Base-by-base conservation (phyloP, 31 red algal species). In the Odonthalia washingtoniensis region DNA sequence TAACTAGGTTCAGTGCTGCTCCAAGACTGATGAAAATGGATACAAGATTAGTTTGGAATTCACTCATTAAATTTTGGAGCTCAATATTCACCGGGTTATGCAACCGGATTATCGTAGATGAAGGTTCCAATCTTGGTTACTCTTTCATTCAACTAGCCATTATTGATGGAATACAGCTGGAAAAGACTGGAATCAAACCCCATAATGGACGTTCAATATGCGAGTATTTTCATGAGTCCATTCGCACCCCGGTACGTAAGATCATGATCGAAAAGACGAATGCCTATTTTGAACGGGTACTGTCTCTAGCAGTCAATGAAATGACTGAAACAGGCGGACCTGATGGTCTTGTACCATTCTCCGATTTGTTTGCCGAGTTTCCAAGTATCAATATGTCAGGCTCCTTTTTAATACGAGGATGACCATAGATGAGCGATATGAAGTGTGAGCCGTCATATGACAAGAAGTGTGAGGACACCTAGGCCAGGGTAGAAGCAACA, bases 21-120 rank as follows among this genome's bases (percentile, higher is more conserved):
- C 0, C 24, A 16, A 46, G 73, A 57, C 1, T 75, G n/a, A 0
- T 68, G n/a, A 38, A 85, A 32, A 64, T 85, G 5, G 30, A 24
- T 28, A 69, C 61, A 30, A 16, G 37, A 33, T 37, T 0, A 5
- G 31, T 88, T 24, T 78, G 73, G 40, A 30, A 27, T 78, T 3
- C 12, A 0, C 3, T 77, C n/a, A 63, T 90, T 0, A 65, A 57
- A 9, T 57, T 21, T 14, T 88, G 74, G 85, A 26, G 28, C 4
- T 5, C 34, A 4, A 43, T 88, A n/a, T 88, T 68, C 85, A 88
- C 75, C 4, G 85, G 85, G 4, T 18, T 88, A 12, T 75, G 74
- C 4, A 63, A 88, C 41, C 37, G 21, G 3, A 88, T 88, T 31
- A 3, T 18, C 5, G 60, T 88, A 6, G 85, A 80, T 39, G 46